These are phyloP conservation scores for Calocera cornea DNA, from an alignment of 768 basidiomycete species.

Conservation along the genomic window DNA sequence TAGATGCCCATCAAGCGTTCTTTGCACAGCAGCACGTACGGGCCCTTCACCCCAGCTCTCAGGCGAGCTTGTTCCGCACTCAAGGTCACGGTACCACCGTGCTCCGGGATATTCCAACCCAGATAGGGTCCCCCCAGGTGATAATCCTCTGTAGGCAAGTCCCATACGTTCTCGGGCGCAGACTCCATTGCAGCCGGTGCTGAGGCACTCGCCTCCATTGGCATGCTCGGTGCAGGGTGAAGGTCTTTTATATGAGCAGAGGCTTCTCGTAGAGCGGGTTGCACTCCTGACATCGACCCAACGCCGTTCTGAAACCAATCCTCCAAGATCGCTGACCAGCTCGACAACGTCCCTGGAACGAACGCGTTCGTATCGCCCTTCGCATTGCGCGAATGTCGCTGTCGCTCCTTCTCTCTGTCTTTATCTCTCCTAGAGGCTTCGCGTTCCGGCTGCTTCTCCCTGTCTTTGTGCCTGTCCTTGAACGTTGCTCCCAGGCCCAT, in stretches of 20 bases:
- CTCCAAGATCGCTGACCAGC: slow-evolving; percentile 67
- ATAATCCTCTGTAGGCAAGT: neutral
- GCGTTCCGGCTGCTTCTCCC: slow-evolving; percentile 7
- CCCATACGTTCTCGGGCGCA: neutral
- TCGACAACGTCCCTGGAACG: slow-evolving; percentile 22
- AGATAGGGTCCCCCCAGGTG: neutral
- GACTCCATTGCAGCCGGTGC: neutral
- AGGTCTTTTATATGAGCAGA: neutral
- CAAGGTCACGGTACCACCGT: neutral
- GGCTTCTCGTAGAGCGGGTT: slow-evolving; percentile 10
- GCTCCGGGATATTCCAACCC: neutral
- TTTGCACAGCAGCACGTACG: slow-evolving; percentile 74
- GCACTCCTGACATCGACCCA: slow-evolving; percentile 16
- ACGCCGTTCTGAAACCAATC: slow-evolving; percentile 47
- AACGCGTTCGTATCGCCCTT: neutral
- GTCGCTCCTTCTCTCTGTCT: slow-evolving; percentile 20
- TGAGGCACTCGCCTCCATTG: neutral
- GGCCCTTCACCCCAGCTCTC: slow-evolving; percentile 33
- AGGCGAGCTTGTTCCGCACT: neutral
- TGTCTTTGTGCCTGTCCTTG: slow-evolving; percentile 24
- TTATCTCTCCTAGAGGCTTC: slow-evolving; percentile 15
- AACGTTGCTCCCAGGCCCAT: slow-evolving; percentile 68
- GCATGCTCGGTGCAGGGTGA: neutral
- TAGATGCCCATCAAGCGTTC: slow-evolving; percentile 88
- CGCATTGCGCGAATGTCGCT: neutral